A percentile compares a stretch with the other conserved stretches of the same genome.
Evolutionary conservation across 176 grass and related monocot species (phyloP).

Genomic region (Cymbopogon citratus): DNA sequence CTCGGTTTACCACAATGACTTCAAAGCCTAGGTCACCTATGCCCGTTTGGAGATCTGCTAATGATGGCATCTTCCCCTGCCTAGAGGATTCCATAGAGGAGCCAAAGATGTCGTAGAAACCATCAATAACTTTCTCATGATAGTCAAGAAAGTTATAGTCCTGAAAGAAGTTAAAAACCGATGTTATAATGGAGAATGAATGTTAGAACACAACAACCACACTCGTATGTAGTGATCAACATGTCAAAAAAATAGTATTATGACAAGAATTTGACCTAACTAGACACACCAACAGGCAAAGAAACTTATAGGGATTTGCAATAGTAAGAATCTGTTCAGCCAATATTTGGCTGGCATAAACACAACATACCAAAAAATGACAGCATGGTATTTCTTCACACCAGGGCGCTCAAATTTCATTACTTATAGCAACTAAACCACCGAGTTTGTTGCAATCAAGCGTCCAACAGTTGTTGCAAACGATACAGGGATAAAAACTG

Average conservation of each 20-base stretch:
- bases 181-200: constrained; percentile 27
- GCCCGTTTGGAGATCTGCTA: constrained; percentile 80
- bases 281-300: not conserved
- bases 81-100: constrained; percentile 53
- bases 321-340: constrained; percentile 16
- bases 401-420: not conserved
- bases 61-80: constrained; percentile 78
- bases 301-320: not conserved
- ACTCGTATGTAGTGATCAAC: not conserved
- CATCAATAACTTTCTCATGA: constrained; percentile 91
- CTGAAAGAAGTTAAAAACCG: constrained; percentile 38
- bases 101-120: constrained; percentile 94
- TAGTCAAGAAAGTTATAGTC: constrained; percentile 94
- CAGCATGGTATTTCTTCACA: not conserved
- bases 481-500: not conserved
- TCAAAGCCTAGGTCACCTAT: constrained; percentile 98
- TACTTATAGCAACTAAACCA: not conserved
- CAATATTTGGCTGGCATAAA: not conserved
- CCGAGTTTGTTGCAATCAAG: not conserved
- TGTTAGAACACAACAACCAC: not conserved
- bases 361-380: not conserved
- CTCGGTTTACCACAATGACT: constrained; percentile 91
- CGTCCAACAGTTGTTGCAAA: not conserved
- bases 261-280: not conserved
- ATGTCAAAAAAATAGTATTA: not conserved